Conservation (phyloP, 2,329 filamentous ascomycete genomes). For the Periconia sp. region DNA sequence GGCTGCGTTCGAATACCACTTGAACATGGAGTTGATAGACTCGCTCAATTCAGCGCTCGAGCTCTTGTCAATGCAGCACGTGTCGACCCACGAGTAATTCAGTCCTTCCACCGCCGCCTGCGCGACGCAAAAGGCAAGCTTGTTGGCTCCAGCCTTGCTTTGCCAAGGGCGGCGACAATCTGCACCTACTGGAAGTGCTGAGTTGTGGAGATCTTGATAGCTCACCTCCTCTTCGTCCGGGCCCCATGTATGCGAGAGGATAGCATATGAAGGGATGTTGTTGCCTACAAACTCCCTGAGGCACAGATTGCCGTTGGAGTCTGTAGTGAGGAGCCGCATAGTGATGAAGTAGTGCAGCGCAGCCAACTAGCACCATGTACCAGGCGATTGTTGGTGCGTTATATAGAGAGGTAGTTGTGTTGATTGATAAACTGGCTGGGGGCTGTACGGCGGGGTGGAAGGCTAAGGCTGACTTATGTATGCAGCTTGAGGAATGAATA, state of each 20-base stretch:
- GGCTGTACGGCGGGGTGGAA: too few species aligned
- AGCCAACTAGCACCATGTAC: not conserved
- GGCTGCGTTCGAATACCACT: not conserved
- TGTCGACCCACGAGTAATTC: not conserved
- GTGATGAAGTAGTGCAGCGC: not conserved
- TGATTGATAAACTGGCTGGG: too few species aligned
- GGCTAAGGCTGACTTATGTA: too few species aligned
- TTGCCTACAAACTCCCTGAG: not conserved
- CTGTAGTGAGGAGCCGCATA: not conserved
- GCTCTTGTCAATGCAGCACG: not conserved
- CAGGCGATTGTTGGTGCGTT: too few species aligned
- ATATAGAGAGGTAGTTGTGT: too few species aligned
- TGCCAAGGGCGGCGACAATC: not conserved
- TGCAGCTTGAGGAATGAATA: too few species aligned
- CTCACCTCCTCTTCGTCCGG: constrained; percentile 9
- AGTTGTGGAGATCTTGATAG: constrained; percentile 6
- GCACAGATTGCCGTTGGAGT: not conserved
- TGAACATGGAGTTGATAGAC: constrained; percentile 1
- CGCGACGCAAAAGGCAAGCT: not conserved
- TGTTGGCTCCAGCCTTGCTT: not conserved
- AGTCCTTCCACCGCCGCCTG: not conserved
- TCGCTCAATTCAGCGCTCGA: not conserved
- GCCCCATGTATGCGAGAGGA: constrained; percentile 8
- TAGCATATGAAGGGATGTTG: constrained; percentile 4
- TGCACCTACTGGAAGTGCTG: not conserved